Conservation (phyloP, 257 asterid genomes). For the Leonotis leonurus region DNA sequence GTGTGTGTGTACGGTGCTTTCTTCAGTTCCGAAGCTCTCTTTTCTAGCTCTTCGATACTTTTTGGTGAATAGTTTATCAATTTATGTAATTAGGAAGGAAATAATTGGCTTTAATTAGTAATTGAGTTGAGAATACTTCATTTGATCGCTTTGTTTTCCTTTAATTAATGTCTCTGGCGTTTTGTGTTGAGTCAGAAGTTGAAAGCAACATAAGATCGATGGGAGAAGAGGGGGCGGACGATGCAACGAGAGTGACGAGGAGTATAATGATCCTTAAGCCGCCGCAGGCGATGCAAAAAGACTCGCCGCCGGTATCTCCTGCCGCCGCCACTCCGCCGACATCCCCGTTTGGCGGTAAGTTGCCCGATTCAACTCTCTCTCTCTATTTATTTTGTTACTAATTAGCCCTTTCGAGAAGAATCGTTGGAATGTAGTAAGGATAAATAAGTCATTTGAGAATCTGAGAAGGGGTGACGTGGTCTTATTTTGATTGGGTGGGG, state of each 20-base stretch:
- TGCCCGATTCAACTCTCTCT: background rate
- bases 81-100: background rate
- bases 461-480: conserved; percentile 15
- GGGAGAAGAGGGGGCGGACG: conserved; percentile 42
- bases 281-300: conserved; percentile 38
- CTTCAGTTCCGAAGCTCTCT: background rate
- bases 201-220: conserved; percentile 27
- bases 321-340: conserved; percentile 86
- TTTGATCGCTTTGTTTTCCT: background rate
- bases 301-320: conserved; percentile 82
- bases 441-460: background rate
- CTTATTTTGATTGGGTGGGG: conserved; percentile 1
- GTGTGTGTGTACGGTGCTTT: too few species aligned
- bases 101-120: background rate
- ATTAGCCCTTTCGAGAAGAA: conserved; percentile 9
- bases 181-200: conserved; percentile 37
- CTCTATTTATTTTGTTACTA: background rate
- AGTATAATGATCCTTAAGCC: conserved; percentile 90
- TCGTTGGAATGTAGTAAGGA: background rate
- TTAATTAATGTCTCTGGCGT: background rate
- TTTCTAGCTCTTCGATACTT: background rate
- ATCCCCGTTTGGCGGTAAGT: conserved; percentile 87
- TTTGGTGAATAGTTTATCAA: background rate
- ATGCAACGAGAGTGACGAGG: conserved; percentile 64
- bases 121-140: background rate